Percentiles rank a stretch among this genome's conserved stretches.
These are phyloP conservation scores for Ophiostoma pallidulum DNA, from an alignment of 2,329 filamentous ascomycete genomes.

Conservation along the genomic window DNA sequence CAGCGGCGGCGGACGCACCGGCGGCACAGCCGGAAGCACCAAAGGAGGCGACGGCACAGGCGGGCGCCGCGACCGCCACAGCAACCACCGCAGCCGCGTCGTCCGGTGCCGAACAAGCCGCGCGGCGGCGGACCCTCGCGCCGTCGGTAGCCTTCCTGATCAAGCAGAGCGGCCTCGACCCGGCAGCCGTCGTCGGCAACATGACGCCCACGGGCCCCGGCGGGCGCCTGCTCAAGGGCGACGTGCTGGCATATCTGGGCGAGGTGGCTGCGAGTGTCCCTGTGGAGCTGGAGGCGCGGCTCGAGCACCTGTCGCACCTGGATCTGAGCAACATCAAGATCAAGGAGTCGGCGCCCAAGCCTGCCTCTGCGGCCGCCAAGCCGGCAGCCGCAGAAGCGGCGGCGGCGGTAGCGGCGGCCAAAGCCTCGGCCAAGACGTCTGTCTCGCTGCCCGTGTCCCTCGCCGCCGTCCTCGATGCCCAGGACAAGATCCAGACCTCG, in stretches of 20 bases:
- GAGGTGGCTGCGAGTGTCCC: slow-evolving; percentile 64
- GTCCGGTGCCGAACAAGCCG: too few species aligned
- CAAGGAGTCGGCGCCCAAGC: slow-evolving; percentile 28
- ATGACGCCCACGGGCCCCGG: slow-evolving; percentile 83
- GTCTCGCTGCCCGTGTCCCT: slow-evolving; percentile 72
- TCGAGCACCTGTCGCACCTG: slow-evolving; percentile 69
- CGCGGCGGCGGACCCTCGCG: slow-evolving; percentile 58
- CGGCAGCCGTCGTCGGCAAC: slow-evolving; percentile 61
- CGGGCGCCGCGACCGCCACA: neutral
- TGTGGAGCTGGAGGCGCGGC: slow-evolving; percentile 56
- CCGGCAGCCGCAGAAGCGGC: slow-evolving; percentile 28
- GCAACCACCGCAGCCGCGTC: slow-evolving; percentile 1
- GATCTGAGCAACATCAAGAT: slow-evolving; percentile 95
- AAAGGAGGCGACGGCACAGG: neutral
- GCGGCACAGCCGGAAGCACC: neutral
- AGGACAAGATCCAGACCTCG: slow-evolving; percentile 67
- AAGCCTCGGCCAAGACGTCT: slow-evolving; percentile 32
- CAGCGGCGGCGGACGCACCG: slow-evolving; percentile 17
- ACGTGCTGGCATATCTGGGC: slow-evolving; percentile 84
- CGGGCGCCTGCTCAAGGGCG: slow-evolving; percentile 86
- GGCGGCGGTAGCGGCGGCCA: slow-evolving; percentile 14
- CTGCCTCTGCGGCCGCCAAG: slow-evolving; percentile 21
- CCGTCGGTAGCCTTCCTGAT: slow-evolving; percentile 80
- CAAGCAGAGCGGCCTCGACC: slow-evolving; percentile 64
- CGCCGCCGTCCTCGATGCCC: slow-evolving; percentile 65